These are phyloP conservation scores for Colletotrichum shisoi DNA, from an alignment of 2,329 filamentous ascomycete species.

Conservation along the genomic window DNA sequence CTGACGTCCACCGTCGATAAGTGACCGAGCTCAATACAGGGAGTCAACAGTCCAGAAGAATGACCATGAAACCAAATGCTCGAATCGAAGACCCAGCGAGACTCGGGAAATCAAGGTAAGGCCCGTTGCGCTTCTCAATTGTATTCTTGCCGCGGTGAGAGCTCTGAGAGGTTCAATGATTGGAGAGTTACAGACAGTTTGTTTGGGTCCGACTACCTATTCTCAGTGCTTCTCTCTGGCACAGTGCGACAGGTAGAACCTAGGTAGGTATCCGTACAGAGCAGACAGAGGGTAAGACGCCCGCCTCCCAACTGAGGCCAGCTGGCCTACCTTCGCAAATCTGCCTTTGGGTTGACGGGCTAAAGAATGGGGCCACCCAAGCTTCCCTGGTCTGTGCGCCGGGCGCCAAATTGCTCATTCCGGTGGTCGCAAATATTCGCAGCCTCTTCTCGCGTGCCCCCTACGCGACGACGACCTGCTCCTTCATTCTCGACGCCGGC, in stretches of 20 bases:
- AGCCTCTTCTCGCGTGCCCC: conserved; percentile 22
- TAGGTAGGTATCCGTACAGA: too few relatives aligned
- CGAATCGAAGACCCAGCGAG: background rate
- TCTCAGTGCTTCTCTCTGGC: conserved; percentile 13
- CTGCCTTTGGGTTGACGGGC: background rate
- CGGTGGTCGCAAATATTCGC: conserved; percentile 32
- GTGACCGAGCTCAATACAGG: background rate
- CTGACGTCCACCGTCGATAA: conserved; percentile 1
- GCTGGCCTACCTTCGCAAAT: conserved; percentile 26
- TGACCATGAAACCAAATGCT: background rate
- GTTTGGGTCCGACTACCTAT: conserved; percentile 1
- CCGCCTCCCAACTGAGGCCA: background rate
- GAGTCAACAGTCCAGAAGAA: background rate
- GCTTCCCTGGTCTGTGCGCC: conserved; percentile 31
- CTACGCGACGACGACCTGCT: conserved; percentile 25
- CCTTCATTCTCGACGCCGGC: background rate
- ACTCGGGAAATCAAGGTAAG: too few relatives aligned
- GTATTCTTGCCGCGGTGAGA: background rate
- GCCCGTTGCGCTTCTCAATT: background rate
- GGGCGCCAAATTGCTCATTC: conserved; percentile 31
- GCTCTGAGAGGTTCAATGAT: conserved; percentile 21
- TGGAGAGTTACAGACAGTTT: conserved; percentile 16
- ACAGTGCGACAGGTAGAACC: conserved; percentile 5
- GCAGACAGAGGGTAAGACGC: too few relatives aligned
- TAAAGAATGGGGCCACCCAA: conserved; percentile 12